phyloP scores from a whole-genome alignment of 345 rosid genomes.

The Chamaenerion angustifolium region DNA sequence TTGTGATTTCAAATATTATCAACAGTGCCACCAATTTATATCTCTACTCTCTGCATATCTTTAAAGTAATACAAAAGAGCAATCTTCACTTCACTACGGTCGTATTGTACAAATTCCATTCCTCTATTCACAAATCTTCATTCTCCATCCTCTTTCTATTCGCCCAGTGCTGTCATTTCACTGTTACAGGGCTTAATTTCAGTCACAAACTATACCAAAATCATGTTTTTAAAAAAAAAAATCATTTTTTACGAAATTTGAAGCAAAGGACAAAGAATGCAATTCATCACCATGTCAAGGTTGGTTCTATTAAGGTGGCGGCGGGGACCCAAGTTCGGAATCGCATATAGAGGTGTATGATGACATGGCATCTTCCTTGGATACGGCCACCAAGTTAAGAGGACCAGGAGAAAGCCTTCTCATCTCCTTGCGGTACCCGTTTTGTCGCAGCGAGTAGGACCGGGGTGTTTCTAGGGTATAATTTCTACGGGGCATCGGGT shows the following conservation, averaged over 20 bases:
- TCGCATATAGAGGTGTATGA: conserved; percentile 70
- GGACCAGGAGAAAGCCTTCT: conserved; percentile 75
- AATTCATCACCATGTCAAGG: conserved; percentile 14
- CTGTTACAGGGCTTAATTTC: no score
- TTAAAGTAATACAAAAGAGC: no score
- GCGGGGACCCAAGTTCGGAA: conserved; percentile 82
- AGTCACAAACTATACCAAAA: neutral
- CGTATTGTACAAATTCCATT: no score
- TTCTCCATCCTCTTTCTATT: no score
- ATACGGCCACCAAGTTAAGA: conserved; percentile 61
- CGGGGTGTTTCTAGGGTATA: conserved; percentile 88
- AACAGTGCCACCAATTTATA: no score
- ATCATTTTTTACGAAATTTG: neutral
- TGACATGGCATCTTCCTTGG: conserved; percentile 78
- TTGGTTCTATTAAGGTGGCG: conserved; percentile 19
- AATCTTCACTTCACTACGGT: no score
- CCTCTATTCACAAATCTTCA: no score
- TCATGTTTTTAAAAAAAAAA: no score
- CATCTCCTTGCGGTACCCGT: conserved; percentile 75
- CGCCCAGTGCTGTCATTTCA: no score
- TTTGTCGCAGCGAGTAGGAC: conserved; percentile 82
- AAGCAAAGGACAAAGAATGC: neutral
- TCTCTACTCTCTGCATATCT: no score
- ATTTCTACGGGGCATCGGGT: conserved; percentile 77
- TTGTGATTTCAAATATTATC: no score